These are phyloP conservation scores for Arabis alpina DNA, from an alignment of 345 rosid genomes.

Conservation along the genomic window DNA sequence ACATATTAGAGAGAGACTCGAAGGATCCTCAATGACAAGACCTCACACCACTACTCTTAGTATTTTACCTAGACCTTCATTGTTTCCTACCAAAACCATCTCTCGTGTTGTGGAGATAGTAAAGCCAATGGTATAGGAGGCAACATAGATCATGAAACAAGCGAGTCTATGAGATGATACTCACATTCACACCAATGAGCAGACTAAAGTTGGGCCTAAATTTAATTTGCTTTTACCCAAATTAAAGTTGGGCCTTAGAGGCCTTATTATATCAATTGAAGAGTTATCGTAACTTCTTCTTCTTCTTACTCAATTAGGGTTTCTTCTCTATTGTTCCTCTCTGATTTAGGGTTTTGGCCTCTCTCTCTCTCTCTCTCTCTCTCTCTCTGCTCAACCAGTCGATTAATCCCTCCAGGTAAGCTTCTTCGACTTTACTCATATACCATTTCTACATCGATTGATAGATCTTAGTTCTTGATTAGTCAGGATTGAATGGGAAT, in stretches of 20 bases:
- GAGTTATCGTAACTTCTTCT: not conserved
- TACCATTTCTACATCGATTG: not conserved
- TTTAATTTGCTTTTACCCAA: not conserved
- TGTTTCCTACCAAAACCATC: too few species aligned
- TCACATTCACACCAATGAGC: too few species aligned
- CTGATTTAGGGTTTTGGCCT: constrained; percentile 4
- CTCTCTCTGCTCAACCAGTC: not conserved
- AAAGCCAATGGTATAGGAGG: too few species aligned
- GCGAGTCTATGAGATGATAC: too few species aligned
- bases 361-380: not conserved
- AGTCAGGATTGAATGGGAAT: not conserved
- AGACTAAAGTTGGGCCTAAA: not conserved
- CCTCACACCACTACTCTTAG: too few species aligned
- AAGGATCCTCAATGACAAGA: too few species aligned
- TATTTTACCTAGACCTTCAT: too few species aligned
- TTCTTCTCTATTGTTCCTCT: not conserved
- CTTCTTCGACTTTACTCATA: not conserved
- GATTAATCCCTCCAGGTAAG: constrained; percentile 13
- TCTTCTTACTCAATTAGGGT: constrained; percentile 26
- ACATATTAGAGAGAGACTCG: too few species aligned
- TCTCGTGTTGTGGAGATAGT: too few species aligned
- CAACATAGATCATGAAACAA: too few species aligned
- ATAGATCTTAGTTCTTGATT: not conserved
- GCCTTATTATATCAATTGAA: not conserved
- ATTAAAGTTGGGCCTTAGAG: not conserved